These are phyloP conservation scores for Blepharisma undulans DNA, from an alignment of 169 alveolate species.

Conservation along the genomic window DNA sequence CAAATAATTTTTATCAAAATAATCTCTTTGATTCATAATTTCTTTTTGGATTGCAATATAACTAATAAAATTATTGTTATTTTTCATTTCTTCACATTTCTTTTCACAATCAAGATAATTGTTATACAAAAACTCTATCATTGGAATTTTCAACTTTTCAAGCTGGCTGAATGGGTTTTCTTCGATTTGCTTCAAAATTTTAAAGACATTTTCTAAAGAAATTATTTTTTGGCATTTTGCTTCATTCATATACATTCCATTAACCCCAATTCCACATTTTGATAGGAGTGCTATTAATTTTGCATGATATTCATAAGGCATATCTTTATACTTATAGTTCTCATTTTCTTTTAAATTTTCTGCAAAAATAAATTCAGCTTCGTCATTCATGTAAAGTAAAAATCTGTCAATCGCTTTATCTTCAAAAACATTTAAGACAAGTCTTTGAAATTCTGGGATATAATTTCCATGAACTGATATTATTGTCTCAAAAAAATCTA, in stretches of 20 bases:
- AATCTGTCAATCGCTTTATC: background rate
- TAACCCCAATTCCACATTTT: slow-evolving; percentile 25
- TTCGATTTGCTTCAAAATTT: background rate
- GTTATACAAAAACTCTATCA: slow-evolving; percentile 18
- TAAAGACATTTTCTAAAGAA: background rate
- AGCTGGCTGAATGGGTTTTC: background rate
- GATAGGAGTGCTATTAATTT: background rate
- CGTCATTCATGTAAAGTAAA: slow-evolving; percentile 29
- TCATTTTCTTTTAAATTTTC: background rate
- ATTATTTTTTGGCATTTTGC: slow-evolving; percentile 40
- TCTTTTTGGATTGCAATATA: background rate
- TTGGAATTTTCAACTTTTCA: background rate
- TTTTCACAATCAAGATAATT: slow-evolving; percentile 22
- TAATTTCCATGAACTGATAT: background rate
- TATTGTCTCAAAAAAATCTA: slow-evolving; percentile 8
- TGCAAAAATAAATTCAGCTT: background rate
- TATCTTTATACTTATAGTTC: background rate
- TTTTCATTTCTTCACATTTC: slow-evolving; percentile 1
- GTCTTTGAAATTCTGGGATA: slow-evolving; percentile 35
- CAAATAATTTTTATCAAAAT: background rate
- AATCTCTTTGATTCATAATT: background rate
- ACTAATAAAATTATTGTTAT: background rate
- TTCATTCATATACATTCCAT: slow-evolving; percentile 36
- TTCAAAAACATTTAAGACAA: slow-evolving; percentile 25
- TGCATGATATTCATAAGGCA: slow-evolving; percentile 23